Base-by-base conservation (phyloP, 2,329 filamentous ascomycete genomes). In the Leptographium procerum region DNA sequence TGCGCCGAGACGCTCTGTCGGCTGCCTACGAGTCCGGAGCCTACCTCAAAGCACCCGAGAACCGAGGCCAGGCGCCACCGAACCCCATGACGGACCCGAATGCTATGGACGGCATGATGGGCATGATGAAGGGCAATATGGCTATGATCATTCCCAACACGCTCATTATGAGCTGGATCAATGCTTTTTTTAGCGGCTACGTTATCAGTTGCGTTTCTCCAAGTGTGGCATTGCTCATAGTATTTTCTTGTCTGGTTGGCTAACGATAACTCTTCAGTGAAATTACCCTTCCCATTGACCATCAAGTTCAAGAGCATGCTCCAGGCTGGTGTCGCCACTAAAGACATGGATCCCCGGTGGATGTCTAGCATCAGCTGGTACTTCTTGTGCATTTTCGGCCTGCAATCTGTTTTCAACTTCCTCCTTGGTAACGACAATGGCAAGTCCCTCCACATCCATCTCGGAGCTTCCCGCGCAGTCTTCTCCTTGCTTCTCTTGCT, bases 51-150 rank as follows among this genome's bases (percentile, higher is more conserved):
- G 89, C 95, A 63, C 91, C 91, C 1, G 89, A 94, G 57, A 83
- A 79, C 67, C 86, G 88, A 69, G 91, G 91, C 56, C 89, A 96
- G 74, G 87, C 91, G 3, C 87, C 91, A 24, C 84, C 89, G 43
- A 99, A 97, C 73, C 94, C 94, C 4, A 91, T 99, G 83, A 89
- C 87, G 13, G 94, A 99, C 71, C 95, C 95, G 26, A 87, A 87
- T 53, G 90, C 89, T 60, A 99, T 99, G 94, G 95, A 99, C 70
- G 92, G 91, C 65, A 99, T 99, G 94, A 99, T 99, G 94, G 92
- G 94, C 65, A 96, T 96, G 90, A 95, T 99, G 89, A 99, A 99
- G 82, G 91, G 91, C 59, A 96, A 99, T 70, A 96, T 99, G 88
- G 92, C 94, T 64, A 99, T 97, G 94, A 97, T 99, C 77, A 90